Base-by-base conservation (phyloP, 2,329 filamentous ascomycete species). In the Alternaria solani region DNA sequence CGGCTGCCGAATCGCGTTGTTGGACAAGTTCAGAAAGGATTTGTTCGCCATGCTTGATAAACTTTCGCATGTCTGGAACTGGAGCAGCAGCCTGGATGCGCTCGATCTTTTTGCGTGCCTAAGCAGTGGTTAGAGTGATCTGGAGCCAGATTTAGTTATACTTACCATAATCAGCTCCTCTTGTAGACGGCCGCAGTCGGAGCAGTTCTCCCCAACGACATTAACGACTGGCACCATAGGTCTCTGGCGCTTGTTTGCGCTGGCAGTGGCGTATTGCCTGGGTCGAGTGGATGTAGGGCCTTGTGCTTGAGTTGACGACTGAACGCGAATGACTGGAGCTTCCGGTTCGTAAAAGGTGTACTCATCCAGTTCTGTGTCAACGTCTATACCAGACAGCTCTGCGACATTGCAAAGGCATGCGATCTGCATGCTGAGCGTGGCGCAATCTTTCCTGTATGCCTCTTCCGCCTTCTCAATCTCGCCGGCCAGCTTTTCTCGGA, bases 241-340 rank as follows among this genome's bases (percentile, higher is more conserved):
- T 0, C 3, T 6, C 0, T 39, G 38, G n/a, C n/a, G 4, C 30
- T 32, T 46, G 43, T 16, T 0, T 16, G 0, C n/a, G 16, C 9
- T n/a, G 43, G 16, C 16, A 20, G 14, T n/a, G 1, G 30, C 11
- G 1, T 12, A 18, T 30, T 46, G 43, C 36, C 1, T 25, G 6
- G 25, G 3, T 2, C 11, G 16, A 30, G 6, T 6, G 7, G 16
- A 20, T 38, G 4, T 8, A 9, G 28, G 1, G n/a, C 16, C 5
- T 8, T 9, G 30, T 5, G 14, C 6, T 47, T 6, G 8, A 28
- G 3, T 20, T 11, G 41, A 14, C 14, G 38, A 2, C 7, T 20
- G n/a, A 16, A 39, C 18, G 38, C n/a, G 3, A 8, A 20, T 5
- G 3, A 20, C 36, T n/a, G n/a, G n/a, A 39, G 36, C 36, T 39